Base-by-base conservation (phyloP, 345 rosid genomes). In the Ricinus communis region DNA sequence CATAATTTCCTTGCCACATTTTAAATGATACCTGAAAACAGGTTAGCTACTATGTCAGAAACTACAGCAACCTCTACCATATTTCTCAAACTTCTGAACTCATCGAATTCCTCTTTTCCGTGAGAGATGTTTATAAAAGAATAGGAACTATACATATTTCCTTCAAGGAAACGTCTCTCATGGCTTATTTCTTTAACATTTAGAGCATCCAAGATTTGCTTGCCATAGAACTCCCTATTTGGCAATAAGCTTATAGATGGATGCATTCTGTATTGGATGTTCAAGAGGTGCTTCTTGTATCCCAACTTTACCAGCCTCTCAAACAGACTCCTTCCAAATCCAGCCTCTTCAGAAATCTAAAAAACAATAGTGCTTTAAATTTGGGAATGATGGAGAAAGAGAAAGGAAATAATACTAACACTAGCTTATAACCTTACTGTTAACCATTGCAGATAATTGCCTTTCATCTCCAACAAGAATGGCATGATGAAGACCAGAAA, bases 231-330 rank as follows among this genome's bases (percentile, higher is more conserved):
- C 64, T 65, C 49, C 6, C 24, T 36, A 49, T 67, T 73, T 18
- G 76, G 76, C 9, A 73, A 73, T 5, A 46, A 30, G 57, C 78
- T 75, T 28, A 75, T 75, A 4, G 78, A 75, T 52, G 78, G 78
- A 62, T 75, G 74, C 78, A 75, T 75, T 51, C 78, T 69, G 15
- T 75, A 69, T 16, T 75, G 78, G 1, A 62, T 18, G 18, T 75
- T 54, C 6, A 75, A 63, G 14, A 75, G 74, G 58, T 75, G 64
- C 22, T 16, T 69, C 2, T 46, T 9, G 40, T 54, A 57, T 12
- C 73, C 69, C 31, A 75, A 30, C 40, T 18, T 41, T 4, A 36
- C 53, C 63, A 75, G 25, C 73, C 78, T 69, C 27, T 75, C 69
- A 43, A 68, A 69, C 49, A 75, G 45, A 46, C 78, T 75, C 63